Conservation (phyloP, 2,329 filamentous ascomycete species). For the Pyrenophora teres region DNA sequence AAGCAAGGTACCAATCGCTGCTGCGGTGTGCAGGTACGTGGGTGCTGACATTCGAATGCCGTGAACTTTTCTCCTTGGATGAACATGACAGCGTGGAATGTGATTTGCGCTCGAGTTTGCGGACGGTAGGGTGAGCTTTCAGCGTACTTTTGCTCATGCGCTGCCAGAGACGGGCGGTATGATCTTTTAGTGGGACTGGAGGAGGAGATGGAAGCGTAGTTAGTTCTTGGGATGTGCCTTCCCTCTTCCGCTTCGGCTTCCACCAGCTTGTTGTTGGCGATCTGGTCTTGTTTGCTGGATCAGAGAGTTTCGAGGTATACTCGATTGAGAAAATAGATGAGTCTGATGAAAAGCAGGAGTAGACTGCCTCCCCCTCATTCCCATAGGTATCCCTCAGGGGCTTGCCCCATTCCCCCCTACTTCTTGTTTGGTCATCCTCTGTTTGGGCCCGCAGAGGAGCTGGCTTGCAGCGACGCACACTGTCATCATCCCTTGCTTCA, state of each 20-base stretch:
- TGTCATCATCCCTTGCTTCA: too few relatives aligned
- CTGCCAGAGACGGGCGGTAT: neutral
- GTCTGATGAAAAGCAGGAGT: conserved; percentile 7
- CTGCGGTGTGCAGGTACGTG: neutral
- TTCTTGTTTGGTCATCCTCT: neutral
- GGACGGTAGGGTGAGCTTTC: neutral
- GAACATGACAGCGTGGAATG: neutral
- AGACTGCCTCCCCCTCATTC: neutral
- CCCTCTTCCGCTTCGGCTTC: neutral
- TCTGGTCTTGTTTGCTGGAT: neutral
- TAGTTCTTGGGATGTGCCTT: neutral
- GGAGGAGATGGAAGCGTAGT: neutral
- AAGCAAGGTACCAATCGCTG: neutral
- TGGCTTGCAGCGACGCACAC: too few relatives aligned
- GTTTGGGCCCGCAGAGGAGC: too few relatives aligned
- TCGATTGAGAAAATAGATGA: conserved; percentile 1
- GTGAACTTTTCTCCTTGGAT: neutral
- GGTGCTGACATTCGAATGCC: neutral
- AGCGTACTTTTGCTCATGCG: neutral
- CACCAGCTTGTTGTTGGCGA: neutral
- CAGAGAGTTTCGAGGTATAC: neutral
- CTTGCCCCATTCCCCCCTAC: neutral
- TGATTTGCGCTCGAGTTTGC: neutral
- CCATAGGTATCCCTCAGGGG: neutral
- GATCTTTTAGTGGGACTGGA: neutral